A percentile compares a stretch with the other conserved stretches of the same genome.
Evolutionary conservation across 2,329 filamentous ascomycete genomes (phyloP).

Genomic region (Penicillium crustosum): DNA sequence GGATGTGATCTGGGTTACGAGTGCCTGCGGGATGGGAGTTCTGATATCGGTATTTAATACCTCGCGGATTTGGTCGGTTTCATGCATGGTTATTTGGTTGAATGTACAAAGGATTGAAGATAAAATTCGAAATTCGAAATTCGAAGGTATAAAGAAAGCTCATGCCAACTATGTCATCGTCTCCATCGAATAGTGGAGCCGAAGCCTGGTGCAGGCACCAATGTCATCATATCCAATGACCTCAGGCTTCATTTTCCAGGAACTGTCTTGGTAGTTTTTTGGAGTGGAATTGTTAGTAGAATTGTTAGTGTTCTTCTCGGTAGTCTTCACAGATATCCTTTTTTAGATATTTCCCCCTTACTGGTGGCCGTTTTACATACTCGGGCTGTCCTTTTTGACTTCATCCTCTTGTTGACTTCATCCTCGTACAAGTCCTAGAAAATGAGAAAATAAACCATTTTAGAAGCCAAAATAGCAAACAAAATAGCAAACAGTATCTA

Average conservation of each 20-base stretch:
- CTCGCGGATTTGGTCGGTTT: constrained; percentile 19
- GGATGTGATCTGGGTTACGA: constrained; percentile 25
- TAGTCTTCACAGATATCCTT: not conserved
- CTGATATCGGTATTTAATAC: constrained; percentile 28
- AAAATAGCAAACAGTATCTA: not conserved
- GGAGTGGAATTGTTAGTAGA: no score
- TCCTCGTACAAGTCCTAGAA: not conserved
- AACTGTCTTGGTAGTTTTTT: no score
- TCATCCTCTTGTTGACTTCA: not conserved
- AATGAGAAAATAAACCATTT: not conserved
- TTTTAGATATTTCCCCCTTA: not conserved
- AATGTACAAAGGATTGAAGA: not conserved
- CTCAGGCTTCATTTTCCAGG: not conserved
- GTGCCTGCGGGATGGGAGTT: constrained; percentile 22
- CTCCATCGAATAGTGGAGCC: constrained; percentile 2
- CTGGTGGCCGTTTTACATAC: not conserved
- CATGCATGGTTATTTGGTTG: constrained; percentile 15
- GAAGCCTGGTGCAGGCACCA: not conserved
- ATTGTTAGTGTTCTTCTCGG: not conserved
- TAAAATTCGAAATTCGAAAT: not conserved
- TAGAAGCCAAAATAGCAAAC: not conserved
- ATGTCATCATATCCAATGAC: constrained; percentile 9
- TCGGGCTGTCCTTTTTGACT: not conserved
- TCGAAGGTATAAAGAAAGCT: not conserved
- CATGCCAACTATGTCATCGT: constrained; percentile 5